Conservation (phyloP, 345 rosid species). For the Trapa bicornis region DNA sequence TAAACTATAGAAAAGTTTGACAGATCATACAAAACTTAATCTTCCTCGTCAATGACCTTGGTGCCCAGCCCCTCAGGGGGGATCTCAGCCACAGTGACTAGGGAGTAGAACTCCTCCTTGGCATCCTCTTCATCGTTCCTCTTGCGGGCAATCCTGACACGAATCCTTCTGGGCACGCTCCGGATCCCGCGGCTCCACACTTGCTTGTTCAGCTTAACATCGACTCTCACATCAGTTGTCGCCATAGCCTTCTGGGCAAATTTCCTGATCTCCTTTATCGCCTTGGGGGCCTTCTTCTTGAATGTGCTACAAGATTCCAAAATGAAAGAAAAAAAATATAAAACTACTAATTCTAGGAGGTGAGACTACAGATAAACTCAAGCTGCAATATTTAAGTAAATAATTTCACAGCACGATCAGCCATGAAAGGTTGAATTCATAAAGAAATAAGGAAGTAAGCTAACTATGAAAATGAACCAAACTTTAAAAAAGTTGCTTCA, state of each 20-base stretch:
- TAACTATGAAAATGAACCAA: no score
- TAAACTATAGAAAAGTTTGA: no score
- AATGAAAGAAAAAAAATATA: neutral
- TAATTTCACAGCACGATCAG: no score
- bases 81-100: neutral
- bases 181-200: neutral
- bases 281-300: neutral
- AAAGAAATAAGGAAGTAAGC: no score
- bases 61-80: neutral
- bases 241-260: neutral
- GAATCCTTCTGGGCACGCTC: neutral
- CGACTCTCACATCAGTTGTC: neutral
- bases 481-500: no score
- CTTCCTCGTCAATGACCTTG: neutral
- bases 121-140: neutral
- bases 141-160: neutral
- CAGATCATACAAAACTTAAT: neutral
- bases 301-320: neutral
- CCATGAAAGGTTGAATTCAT: no score
- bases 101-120: slow-evolving; percentile 2
- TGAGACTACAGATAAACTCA: no score
- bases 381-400: no score
- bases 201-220: neutral
- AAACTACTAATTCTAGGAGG: no score
- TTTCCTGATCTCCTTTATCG: neutral